Base-by-base conservation (phyloP, 345 rosid species). In the Angophora floribunda region DNA sequence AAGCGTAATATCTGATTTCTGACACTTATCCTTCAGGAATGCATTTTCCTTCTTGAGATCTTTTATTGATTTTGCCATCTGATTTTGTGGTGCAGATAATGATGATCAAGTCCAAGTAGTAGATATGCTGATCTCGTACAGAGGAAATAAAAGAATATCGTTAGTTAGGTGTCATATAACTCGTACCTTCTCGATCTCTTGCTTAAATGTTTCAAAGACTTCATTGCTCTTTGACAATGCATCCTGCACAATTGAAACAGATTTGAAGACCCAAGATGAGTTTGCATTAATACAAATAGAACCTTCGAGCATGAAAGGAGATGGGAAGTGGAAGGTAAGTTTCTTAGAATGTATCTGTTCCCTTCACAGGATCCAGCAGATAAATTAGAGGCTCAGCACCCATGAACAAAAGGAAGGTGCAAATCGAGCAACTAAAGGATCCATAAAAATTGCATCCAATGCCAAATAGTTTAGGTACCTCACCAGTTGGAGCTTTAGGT, bases 61-160 rank as follows among this genome's bases (percentile, higher is more conserved):
- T 92, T 96, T 96, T 91, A 94, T 94, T 80, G 96, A 93, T 94
- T 97, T 97, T 41, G 97, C 94, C 99, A 95, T 95, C 99, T 97
- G 89, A 84, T 67, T 86, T 91, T 89, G 47, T 52, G 30, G 57
- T 55, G n/a, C 19, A 63, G 41, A 86, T 13, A 53, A 80, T 84
- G 12, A 75, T 19, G 13, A 75, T 75, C 82, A 75, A 36, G 82
- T 75, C 14, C 1, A 75, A 36, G 82, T 75, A 75, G 82, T 36
- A 17, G 26, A 19, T 75, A 36, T 41, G 82, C 82, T 36, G 47
- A 75, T 75, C 26, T 75, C 41, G 7, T 55, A 28, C 28, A 30
- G 28, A 70, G 51, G 26, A 65, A 67, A n/a, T 52, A 30, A 53
- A 21, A 88, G 45, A 53, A 51, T 84, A 52, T 65, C 4, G 0